phyloP scores from a whole-genome alignment of 2,329 filamentous ascomycete species.

The Sporothrix brunneoviolacea region DNA sequence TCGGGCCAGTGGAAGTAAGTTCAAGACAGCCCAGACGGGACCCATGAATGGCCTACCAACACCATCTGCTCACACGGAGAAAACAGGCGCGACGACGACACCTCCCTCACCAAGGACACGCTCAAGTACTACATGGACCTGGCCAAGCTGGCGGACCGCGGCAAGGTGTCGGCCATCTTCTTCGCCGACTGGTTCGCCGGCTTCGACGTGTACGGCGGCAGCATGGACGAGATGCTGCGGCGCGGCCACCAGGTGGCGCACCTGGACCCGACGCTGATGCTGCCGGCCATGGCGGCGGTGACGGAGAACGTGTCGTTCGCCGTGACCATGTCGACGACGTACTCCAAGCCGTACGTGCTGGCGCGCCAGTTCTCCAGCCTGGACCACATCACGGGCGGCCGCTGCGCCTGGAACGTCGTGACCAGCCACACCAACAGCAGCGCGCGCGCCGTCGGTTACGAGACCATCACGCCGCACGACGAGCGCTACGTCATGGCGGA shows the following conservation, averaged over 20 bases:
- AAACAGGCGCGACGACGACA: background rate
- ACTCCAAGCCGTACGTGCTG: slow-evolving; percentile 2
- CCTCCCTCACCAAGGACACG: slow-evolving; percentile 3
- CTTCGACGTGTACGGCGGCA: slow-evolving; percentile 1
- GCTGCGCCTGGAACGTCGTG: slow-evolving; percentile 17
- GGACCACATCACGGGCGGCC: slow-evolving; percentile 11
- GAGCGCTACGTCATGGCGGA: slow-evolving; percentile 18
- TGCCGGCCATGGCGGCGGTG: slow-evolving; percentile 14
- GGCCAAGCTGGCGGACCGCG: background rate
- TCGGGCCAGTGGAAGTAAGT: background rate
- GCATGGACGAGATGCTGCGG: background rate
- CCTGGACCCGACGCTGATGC: background rate
- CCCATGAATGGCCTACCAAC: no score
- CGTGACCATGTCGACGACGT: slow-evolving; percentile 7
- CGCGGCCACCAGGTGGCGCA: background rate
- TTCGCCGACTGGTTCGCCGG: background rate
- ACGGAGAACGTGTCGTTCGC: slow-evolving; percentile 11
- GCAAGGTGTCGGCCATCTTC: slow-evolving; percentile 2
- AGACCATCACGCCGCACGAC: slow-evolving; percentile 15
- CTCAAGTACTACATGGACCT: slow-evolving; percentile 3
- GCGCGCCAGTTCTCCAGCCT: slow-evolving; percentile 7
- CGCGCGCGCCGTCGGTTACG: slow-evolving; percentile 14
- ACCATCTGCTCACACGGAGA: no score
- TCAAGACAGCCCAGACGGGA: no score
- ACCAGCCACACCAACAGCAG: slow-evolving; percentile 14